Evolutionary conservation across 176 grass and related monocot genomes (phyloP).

Genomic region (Zoysia pacifica): DNA sequence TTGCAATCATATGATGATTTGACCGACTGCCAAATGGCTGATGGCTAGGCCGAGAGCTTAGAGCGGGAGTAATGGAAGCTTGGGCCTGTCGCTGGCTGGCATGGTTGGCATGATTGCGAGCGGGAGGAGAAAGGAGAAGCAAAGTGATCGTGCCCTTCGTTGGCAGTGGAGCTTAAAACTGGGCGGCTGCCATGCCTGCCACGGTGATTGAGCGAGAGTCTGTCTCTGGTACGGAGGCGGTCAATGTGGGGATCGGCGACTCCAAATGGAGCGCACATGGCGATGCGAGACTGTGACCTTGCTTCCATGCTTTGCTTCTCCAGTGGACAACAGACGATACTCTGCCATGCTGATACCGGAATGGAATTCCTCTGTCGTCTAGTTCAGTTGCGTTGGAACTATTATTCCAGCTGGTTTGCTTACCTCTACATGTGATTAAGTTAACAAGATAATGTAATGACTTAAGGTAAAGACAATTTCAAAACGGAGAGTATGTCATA

Average conservation of each 20-base stretch:
- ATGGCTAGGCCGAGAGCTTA: not conserved
- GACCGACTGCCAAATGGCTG: not conserved
- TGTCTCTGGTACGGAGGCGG: conserved; percentile 39
- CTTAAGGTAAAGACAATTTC: too few species aligned
- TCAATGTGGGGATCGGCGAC: conserved; percentile 31
- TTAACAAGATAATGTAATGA: too few species aligned
- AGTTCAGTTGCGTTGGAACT: not conserved
- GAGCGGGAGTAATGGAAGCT: not conserved
- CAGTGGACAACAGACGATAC: not conserved
- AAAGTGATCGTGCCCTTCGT: conserved; percentile 21
- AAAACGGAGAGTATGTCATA: too few species aligned
- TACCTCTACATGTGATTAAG: too few species aligned
- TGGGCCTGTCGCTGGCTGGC: not conserved
- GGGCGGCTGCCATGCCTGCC: not conserved
- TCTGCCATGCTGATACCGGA: not conserved
- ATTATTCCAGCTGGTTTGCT: too few species aligned
- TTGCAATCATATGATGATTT: not conserved
- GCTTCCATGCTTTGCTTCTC: not conserved
- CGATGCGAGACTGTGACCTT: conserved; percentile 23
- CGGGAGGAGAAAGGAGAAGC: not conserved
- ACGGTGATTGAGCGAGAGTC: not conserved
- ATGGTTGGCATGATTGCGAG: conserved; percentile 2
- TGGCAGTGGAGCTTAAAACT: conserved; percentile 8
- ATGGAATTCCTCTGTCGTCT: conserved; percentile 10
- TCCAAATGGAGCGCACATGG: conserved; percentile 44